A percentile compares a stretch with the other conserved stretches of the same genome.
Conservation (phyloP, 768 basidiomycete genomes). For the Auriculariales sp. region DNA sequence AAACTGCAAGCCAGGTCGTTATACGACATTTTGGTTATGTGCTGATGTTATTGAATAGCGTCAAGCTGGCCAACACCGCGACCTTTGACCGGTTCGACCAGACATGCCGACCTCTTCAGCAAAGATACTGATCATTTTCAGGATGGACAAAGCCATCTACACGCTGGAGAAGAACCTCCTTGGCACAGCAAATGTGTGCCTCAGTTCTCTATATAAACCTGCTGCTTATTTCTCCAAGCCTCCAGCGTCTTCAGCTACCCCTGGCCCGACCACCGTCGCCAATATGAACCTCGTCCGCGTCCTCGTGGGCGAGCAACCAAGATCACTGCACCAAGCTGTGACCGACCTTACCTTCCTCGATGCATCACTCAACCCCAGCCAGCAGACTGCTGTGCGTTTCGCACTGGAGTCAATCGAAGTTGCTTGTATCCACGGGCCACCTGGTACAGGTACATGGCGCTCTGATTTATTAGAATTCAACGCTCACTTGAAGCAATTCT, state of each 20-base stretch:
- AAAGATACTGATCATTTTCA: conserved; percentile 14
- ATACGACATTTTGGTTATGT: not conserved
- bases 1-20: conserved; percentile 29
- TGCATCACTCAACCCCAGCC: conserved; percentile 61
- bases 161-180: conserved; percentile 37
- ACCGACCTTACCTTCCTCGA: conserved; percentile 53
- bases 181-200: conserved; percentile 2
- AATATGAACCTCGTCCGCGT: not conserved
- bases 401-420: conserved; percentile 70
- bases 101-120: not conserved
- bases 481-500: not conserved
- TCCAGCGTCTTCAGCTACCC: not conserved
- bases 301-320: conserved; percentile 23
- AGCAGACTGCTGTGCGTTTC: conserved; percentile 71
- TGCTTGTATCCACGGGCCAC: conserved; percentile 94
- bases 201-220: no score
- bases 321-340: conserved; percentile 14
- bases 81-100: conserved; percentile 65
- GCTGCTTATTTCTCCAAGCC: not conserved
- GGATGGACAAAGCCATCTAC: conserved; percentile 78
- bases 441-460: conserved; percentile 35
- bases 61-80: conserved; percentile 85
- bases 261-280: not conserved
- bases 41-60: conserved; percentile 11
- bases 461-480: not conserved